Evolutionary conservation across 139 green algal species (phyloP), one percentile per base, ranked within the genome.

Genomic region (Axilococcus clingmanii): DNA sequence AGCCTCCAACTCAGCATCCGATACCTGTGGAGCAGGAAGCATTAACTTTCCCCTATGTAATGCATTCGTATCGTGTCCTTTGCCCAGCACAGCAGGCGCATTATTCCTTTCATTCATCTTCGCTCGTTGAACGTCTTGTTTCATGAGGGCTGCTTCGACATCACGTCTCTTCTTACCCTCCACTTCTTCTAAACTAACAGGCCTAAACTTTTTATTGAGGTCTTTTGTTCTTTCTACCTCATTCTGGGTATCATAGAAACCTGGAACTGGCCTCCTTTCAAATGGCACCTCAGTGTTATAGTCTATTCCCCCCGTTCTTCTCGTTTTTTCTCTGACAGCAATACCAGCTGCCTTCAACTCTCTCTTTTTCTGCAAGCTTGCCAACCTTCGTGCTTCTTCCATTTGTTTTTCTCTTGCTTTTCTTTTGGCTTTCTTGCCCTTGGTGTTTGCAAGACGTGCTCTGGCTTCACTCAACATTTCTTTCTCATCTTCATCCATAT

Each of bases 401-500:
- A 99, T 78, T 76, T 93, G 75, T 69, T 94, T 92, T 71, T 99
- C 93, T 12, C 93, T 68, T 28, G 88, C 87, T 69, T 97, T 98
- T 34, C 93, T 76, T 79, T 99, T 99, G 29, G 93, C 93, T 63
- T 99, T 99, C 74, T 99, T 99, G 55, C 93, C 93, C 35, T 71
- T 71, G 25, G 93, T 99, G 75, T 99, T 99, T 14, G 93, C 93
- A 53, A 99, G 71, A 22, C 93, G 75, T 16, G 93, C 93, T 1
- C 93, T 66, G 3, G 93, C 93, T 66, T 99, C 93, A 30, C 73
- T 81, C 19, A 99, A 80, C 93, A 99, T 99, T 75, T 99, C 93
- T 70, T 96, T 97, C 69, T 99, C 93, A 29, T 99, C 93, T 61
- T 99, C 93, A 42, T 97, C 92, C 93, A 99, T 98, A 64, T 99